These are phyloP conservation scores for Cercospora sp. DNA, from an alignment of 2,329 filamentous ascomycete genomes.

Conservation along the genomic window DNA sequence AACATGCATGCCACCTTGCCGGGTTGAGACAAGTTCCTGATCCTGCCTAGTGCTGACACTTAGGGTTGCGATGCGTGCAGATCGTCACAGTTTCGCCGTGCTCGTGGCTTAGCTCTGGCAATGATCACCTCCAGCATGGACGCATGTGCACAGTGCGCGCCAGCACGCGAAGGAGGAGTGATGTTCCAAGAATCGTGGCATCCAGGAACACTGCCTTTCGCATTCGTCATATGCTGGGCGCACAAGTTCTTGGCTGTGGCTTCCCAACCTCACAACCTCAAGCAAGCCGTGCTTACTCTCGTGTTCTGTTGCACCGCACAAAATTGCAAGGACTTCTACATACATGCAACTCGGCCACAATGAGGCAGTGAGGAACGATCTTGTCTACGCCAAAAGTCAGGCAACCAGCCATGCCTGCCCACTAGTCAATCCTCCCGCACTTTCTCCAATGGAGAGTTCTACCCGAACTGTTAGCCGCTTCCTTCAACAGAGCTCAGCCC, in stretches of 20 bases:
- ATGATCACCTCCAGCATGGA: neutral
- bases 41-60: neutral
- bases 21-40: neutral
- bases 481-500: constrained; percentile 1
- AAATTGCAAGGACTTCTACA: neutral
- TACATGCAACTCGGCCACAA: neutral
- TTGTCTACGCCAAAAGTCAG: neutral
- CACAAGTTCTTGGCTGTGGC: constrained; percentile 8
- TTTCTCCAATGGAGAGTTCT: constrained; percentile 3
- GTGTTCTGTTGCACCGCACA: neutral
- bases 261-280: neutral
- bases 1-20: neutral
- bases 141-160: neutral
- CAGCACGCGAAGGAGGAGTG: neutral
- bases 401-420: neutral
- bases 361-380: neutral
- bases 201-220: neutral
- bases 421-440: neutral
- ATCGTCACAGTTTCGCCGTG: neutral
- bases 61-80: neutral
- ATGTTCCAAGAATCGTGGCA: neutral
- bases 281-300: neutral
- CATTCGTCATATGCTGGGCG: constrained; percentile 4
- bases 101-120: neutral
- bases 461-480: neutral